phyloP scores from a whole-genome alignment of 2,329 filamentous ascomycete genomes.

The Fusarium beomiforme region DNA sequence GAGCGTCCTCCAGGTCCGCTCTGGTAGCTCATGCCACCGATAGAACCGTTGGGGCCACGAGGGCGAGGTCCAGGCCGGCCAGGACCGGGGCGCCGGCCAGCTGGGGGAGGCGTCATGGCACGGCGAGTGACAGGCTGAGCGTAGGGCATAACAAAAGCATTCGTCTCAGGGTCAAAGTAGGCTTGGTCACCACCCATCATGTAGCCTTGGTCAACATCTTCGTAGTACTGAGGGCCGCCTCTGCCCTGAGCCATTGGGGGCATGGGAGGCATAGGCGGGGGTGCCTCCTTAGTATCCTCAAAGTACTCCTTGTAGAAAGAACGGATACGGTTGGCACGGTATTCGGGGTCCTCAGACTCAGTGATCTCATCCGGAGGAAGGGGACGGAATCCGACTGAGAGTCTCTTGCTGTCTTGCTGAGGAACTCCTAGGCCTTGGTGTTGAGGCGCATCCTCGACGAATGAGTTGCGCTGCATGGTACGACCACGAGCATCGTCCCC shows the following conservation, averaged over 20 bases:
- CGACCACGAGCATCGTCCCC: conserved; percentile 50
- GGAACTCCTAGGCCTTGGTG: conserved; percentile 62
- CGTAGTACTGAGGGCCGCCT: conserved; percentile 66
- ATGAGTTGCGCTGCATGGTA: conserved; percentile 45
- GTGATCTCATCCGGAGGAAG: conserved; percentile 85
- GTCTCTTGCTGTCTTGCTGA: conserved; percentile 62
- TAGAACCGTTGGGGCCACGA: conserved; percentile 59
- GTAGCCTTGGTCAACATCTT: conserved; percentile 79
- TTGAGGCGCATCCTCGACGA: conserved; percentile 42
- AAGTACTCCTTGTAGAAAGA: conserved; percentile 99
- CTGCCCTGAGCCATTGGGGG: conserved; percentile 42
- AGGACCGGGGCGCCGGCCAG: conserved; percentile 56
- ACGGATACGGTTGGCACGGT: conserved; percentile 93
- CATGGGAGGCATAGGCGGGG: conserved; percentile 54
- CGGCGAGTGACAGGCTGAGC: conserved; percentile 86
- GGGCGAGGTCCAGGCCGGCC: conserved; percentile 45
- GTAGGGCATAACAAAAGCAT: conserved; percentile 82
- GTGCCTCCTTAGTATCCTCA: conserved; percentile 74
- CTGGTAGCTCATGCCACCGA: conserved; percentile 59
- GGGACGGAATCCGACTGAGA: conserved; percentile 82
- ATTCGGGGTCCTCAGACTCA: conserved; percentile 88
- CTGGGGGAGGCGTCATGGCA: conserved; percentile 94
- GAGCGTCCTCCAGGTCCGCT: conserved; percentile 64
- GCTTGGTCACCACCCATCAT: conserved; percentile 71
- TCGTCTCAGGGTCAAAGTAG: conserved; percentile 73